A percentile compares a stretch with the other conserved stretches of the same genome.
Conservation (phyloP, 2,329 filamentous ascomycete genomes). For the Piedraia hortae region DNA sequence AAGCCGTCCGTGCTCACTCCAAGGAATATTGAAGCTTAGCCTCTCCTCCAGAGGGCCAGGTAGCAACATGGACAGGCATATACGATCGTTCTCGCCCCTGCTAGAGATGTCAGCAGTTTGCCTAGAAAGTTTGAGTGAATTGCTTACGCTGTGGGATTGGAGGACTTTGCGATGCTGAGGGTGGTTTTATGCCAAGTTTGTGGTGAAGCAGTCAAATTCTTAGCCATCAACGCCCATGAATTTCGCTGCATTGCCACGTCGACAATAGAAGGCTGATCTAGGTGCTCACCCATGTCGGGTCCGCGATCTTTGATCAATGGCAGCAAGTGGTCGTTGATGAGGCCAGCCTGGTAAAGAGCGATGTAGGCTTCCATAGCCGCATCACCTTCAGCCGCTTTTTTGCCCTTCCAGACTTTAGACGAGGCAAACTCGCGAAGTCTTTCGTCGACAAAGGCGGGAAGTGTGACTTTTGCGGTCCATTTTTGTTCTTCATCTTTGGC, state of each 20-base stretch:
- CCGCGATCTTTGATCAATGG: slow-evolving; percentile 22
- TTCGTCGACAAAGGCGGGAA: slow-evolving; percentile 44
- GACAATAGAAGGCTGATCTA: slow-evolving; percentile 8
- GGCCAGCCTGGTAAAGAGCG: slow-evolving; percentile 36
- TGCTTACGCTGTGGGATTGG: too few species aligned
- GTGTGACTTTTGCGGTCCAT: slow-evolving; percentile 32
- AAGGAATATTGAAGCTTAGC: too few species aligned
- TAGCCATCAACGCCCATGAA: slow-evolving; percentile 3
- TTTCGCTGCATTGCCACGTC: slow-evolving; percentile 4
- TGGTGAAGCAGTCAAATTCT: background rate
- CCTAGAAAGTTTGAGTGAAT: too few species aligned
- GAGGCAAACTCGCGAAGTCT: slow-evolving; percentile 28
- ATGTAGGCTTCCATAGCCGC: slow-evolving; percentile 59
- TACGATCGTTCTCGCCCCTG: too few species aligned
- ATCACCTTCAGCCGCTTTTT: slow-evolving; percentile 49
- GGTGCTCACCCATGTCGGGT: slow-evolving; percentile 5
- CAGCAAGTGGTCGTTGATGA: slow-evolving; percentile 54
- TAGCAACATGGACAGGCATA: too few species aligned
- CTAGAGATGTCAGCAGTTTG: too few species aligned
- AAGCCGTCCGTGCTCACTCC: too few species aligned
- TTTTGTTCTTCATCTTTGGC: slow-evolving; percentile 3
- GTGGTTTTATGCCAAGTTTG: background rate
- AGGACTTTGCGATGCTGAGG: too few species aligned
- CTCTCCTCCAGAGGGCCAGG: too few species aligned
- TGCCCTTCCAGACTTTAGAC: slow-evolving; percentile 33